A percentile compares a stretch with the other conserved stretches of the same genome.
These are phyloP conservation scores for Leptodontidium sp. DNA, from an alignment of 2,329 filamentous ascomycete genomes.

Conservation along the genomic window DNA sequence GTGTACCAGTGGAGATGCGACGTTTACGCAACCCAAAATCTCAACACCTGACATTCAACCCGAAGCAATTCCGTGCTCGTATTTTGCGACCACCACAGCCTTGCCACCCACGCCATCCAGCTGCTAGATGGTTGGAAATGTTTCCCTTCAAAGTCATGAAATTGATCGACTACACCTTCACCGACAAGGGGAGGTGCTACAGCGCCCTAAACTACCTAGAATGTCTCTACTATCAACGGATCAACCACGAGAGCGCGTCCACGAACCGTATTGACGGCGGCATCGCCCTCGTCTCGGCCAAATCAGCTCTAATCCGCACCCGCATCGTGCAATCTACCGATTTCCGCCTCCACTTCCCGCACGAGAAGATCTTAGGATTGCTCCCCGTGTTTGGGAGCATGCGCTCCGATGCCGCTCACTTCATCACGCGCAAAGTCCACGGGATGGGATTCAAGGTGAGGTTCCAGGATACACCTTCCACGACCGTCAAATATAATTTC, in stretches of 20 bases:
- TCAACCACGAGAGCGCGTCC: constrained; percentile 6
- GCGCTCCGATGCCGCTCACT: constrained; percentile 9
- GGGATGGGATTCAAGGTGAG: background rate
- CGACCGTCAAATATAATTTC: background rate
- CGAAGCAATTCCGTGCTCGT: background rate
- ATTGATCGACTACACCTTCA: background rate
- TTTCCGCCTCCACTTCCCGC: constrained; percentile 14
- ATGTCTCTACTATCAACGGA: background rate
- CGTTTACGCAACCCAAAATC: background rate
- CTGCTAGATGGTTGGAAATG: background rate
- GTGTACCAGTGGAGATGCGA: background rate
- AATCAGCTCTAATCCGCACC: constrained; percentile 43
- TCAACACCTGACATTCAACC: background rate
- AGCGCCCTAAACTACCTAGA: constrained; percentile 8
- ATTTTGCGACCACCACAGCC: background rate
- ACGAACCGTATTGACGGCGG: constrained; percentile 54
- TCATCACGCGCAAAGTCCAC: constrained; percentile 5
- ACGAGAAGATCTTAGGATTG: background rate
- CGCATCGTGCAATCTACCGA: constrained; percentile 14
- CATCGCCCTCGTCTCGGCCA: constrained; percentile 61
- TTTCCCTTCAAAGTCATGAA: background rate
- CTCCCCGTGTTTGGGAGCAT: background rate
- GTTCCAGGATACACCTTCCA: background rate
- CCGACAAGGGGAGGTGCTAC: background rate
- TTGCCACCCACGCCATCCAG: background rate